Conservation (phyloP, 2,329 filamentous ascomycete genomes). For the Ophiostoma piceae region DNA sequence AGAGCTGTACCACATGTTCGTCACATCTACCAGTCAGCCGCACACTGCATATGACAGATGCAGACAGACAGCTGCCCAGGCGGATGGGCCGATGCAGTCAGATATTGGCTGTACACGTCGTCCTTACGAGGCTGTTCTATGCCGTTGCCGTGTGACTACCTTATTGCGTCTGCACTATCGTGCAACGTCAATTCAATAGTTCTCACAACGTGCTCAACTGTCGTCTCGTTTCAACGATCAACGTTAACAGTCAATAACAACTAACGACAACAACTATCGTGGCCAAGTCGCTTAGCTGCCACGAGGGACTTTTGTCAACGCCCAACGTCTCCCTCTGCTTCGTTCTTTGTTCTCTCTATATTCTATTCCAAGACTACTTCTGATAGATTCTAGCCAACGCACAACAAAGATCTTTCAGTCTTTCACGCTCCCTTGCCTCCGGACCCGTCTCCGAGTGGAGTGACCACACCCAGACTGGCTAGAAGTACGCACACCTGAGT, state of each 20-base stretch:
- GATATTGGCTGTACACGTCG: background rate
- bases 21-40: no score
- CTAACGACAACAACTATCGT: background rate
- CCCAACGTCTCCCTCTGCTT: background rate
- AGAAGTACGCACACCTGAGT: background rate
- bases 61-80: no score
- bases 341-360: background rate
- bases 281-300: background rate
- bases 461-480: slow-evolving; percentile 3
- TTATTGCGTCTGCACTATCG: no score
- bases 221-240: no score
- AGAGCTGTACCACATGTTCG: no score
- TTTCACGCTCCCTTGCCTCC: slow-evolving; percentile 7
- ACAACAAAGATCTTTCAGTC: no score
- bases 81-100: background rate
- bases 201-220: background rate
- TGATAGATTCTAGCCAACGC: no score
- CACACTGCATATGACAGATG: no score
- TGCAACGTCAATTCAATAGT: no score
- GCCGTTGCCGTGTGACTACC: no score
- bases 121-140: background rate
- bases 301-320: background rate
- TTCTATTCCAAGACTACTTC: no score
- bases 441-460: slow-evolving; percentile 6
- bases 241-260: no score